Evolutionary conservation across 805 yeast genomes (phyloP).

Genomic region (Huiozyma naganishii): DNA sequence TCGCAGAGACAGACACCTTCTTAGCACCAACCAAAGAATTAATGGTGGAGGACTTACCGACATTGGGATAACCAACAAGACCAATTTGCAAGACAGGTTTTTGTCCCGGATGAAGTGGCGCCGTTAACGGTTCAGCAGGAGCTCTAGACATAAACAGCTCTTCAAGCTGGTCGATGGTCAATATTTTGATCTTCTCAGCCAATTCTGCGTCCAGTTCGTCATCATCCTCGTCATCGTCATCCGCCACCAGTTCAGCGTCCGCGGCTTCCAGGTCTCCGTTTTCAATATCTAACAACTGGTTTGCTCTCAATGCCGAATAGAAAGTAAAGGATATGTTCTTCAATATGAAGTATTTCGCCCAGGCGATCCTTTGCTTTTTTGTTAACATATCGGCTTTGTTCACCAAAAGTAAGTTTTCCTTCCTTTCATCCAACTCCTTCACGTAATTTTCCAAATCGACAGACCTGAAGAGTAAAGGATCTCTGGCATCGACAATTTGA

Average conservation of each 20-base stretch:
- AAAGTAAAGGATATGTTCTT: slow-evolving; percentile 75
- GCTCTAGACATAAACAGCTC: slow-evolving; percentile 64
- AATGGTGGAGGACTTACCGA: slow-evolving; percentile 94
- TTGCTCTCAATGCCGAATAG: slow-evolving; percentile 84
- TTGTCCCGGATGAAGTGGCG: slow-evolving; percentile 41
- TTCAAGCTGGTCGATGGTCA: slow-evolving; percentile 79
- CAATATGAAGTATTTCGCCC: slow-evolving; percentile 76
- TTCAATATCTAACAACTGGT: slow-evolving; percentile 59
- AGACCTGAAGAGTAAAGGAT: slow-evolving; percentile 83
- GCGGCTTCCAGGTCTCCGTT: slow-evolving; percentile 27
- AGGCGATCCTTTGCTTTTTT: slow-evolving; percentile 59
- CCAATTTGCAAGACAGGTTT: slow-evolving; percentile 76
- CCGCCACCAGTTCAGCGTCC: slow-evolving; percentile 8
- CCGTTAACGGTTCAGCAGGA: slow-evolving; percentile 47
- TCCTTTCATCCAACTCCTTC: slow-evolving; percentile 59
- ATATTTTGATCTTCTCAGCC: slow-evolving; percentile 49
- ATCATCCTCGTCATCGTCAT: slow-evolving; percentile 26
- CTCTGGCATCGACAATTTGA: slow-evolving; percentile 95
- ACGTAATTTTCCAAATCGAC: slow-evolving; percentile 80
- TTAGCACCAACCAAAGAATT: slow-evolving; percentile 94
- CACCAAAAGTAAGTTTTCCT: slow-evolving; percentile 71
- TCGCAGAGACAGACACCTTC: slow-evolving; percentile 94
- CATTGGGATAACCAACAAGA: slow-evolving; percentile 94
- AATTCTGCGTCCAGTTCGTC: slow-evolving; percentile 27
- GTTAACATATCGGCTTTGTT: slow-evolving; percentile 89